These are phyloP conservation scores for Penicillium nucicola DNA, from an alignment of 495 filamentous ascomycete species.

Conservation along the genomic window DNA sequence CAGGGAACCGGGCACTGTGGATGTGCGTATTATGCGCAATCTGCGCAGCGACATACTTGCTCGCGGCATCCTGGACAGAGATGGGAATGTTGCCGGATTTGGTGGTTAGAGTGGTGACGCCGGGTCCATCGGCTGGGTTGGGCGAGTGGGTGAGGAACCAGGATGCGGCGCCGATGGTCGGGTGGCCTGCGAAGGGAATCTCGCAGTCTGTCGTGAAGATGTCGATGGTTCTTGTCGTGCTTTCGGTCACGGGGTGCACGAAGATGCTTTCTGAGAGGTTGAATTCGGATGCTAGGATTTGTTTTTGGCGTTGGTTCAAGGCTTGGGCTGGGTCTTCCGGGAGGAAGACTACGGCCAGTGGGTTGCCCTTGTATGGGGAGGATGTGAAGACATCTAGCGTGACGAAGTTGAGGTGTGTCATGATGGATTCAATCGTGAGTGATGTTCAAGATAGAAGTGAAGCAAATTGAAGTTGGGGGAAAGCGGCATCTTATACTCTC, in stretches of 20 bases:
- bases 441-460: not conserved
- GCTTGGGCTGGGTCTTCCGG: slow-evolving; percentile 19
- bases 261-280: slow-evolving; percentile 85
- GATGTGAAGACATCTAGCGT: slow-evolving; percentile 46
- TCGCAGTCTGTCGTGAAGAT: slow-evolving; percentile 66
- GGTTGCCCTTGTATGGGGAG: slow-evolving; percentile 37
- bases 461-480: not conserved
- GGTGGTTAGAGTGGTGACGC: slow-evolving; percentile 46
- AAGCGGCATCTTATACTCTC: slow-evolving; percentile 4
- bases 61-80: slow-evolving; percentile 17
- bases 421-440: not conserved
- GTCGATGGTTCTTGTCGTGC: slow-evolving; percentile 50
- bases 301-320: slow-evolving; percentile 39
- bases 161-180: slow-evolving; percentile 66
- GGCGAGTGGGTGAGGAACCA: slow-evolving; percentile 44
- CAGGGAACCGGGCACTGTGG: slow-evolving; percentile 41
- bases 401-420: slow-evolving; percentile 31
- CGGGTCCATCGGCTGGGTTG: slow-evolving; percentile 19
- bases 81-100: slow-evolving; percentile 63
- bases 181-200: slow-evolving; percentile 75
- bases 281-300: slow-evolving; percentile 70
- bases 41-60: slow-evolving; percentile 40
- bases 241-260: slow-evolving; percentile 44
- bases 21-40: slow-evolving; percentile 68
- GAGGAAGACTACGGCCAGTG: slow-evolving; percentile 40